Base-by-base conservation (phyloP, 2,329 filamentous ascomycete genomes). In the Fusarium bactridioides region DNA sequence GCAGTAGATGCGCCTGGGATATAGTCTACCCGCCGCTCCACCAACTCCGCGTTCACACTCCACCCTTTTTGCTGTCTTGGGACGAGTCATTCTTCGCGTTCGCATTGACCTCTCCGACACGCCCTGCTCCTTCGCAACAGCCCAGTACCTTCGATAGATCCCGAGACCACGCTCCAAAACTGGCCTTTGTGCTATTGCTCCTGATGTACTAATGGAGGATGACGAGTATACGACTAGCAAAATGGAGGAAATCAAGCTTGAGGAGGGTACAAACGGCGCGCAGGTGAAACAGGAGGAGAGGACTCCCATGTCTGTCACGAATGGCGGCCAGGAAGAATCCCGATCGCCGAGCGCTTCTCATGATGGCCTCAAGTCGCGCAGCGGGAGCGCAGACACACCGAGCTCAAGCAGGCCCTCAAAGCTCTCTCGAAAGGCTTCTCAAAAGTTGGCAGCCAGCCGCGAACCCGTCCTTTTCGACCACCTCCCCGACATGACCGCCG, bases 401-500 rank as follows among this genome's bases (percentile, higher is more conserved):
- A 85, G 85, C 61, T 83, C 83, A 38, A 78, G 76, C 27, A 90
- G 92, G 77, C 87, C 89, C 44, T 89, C 92, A 50, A 96, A 93
- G 82, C 84, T 93, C 64, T 87, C 91, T 74, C 92, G 94, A 76
- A 94, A 92, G 78, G 84, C 89, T 41, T 92, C 93, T 25, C 90
- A 93, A 74, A 80, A 97, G 93, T 51, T 74, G 81, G 81, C 90
- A 55, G 82, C 88, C 65, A 83, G 87, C 69, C 89, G 90, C 63
- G 86, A 91, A 64, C 87, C 91, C 58, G 86, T 85, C 60, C 84
- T 97, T 16, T 97, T 93, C 80, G 82, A 87, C 77, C 87, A 97
- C 81, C 84, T 95, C 35, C 91, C 93, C 43, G 92, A 98, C 81
- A 91, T 90, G 74, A 97, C 94, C 7, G 83, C 86, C 40, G 93